Percentiles rank a stretch among this genome's conserved stretches.
phyloP scores from a whole-genome alignment of 768 basidiomycete genomes.

The Russula lepida region DNA sequence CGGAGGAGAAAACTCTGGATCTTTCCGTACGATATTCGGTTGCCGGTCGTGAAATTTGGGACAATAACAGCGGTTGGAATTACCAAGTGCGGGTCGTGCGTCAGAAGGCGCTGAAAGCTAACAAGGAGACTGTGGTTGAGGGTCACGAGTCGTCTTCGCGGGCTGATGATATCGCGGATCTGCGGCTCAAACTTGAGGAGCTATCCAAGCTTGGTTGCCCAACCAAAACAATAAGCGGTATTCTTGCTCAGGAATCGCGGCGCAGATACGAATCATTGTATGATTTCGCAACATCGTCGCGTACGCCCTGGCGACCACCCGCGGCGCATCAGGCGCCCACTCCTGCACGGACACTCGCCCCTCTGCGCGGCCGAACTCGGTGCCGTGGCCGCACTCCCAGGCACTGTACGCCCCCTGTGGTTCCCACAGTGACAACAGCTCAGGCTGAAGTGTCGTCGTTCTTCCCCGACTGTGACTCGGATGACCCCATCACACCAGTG shows the following conservation, averaged over 20 bases:
- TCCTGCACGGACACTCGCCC: slow-evolving; percentile 45
- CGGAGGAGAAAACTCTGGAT: slow-evolving; percentile 76
- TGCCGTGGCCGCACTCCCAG: slow-evolving; percentile 32
- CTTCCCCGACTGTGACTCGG: slow-evolving; percentile 13
- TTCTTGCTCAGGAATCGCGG: slow-evolving; percentile 21
- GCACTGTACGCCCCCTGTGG: not conserved
- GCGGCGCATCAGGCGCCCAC: slow-evolving; percentile 21
- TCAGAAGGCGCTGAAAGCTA: slow-evolving; percentile 27
- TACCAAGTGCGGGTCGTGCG: slow-evolving; percentile 65
- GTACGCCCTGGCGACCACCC: slow-evolving; percentile 37
- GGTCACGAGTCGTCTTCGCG: not conserved
- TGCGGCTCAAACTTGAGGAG: slow-evolving; percentile 59
- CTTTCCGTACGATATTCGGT: slow-evolving; percentile 68
- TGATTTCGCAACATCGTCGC: slow-evolving; percentile 46
- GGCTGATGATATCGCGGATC: slow-evolving; percentile 45
- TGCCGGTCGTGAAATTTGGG: slow-evolving; percentile 79
- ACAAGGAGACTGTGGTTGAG: slow-evolving; percentile 10
- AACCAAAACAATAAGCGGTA: slow-evolving; percentile 29
- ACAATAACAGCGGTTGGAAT: slow-evolving; percentile 75
- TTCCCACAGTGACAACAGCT: not conserved
- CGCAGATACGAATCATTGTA: slow-evolving; percentile 29
- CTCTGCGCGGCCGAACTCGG: slow-evolving; percentile 29
- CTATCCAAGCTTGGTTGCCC: slow-evolving; percentile 34
- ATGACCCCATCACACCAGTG: slow-evolving; percentile 7
- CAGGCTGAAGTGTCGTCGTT: not conserved